A percentile compares a stretch with the other conserved stretches of the same genome.
phyloP scores from a whole-genome alignment of 768 basidiomycete genomes.

The Leucosporidium scottii region DNA sequence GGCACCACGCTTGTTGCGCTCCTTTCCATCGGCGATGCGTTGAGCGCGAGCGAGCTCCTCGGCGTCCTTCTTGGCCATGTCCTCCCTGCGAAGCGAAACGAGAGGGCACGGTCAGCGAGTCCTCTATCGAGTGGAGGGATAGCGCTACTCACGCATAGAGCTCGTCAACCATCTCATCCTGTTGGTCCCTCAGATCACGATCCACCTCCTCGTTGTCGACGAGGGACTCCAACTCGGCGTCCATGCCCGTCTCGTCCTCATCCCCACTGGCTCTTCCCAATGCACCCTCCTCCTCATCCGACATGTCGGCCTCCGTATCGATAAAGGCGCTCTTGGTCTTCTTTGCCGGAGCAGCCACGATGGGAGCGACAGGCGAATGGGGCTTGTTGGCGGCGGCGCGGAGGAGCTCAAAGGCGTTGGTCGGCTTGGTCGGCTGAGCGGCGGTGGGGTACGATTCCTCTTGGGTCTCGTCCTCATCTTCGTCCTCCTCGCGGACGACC shows the following conservation, averaged over 20 bases:
- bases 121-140: too few relatives aligned
- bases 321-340: constrained; percentile 10
- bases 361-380: too few relatives aligned
- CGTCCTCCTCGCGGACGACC: background rate
- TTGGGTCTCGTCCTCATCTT: background rate
- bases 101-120: background rate
- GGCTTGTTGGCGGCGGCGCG: background rate
- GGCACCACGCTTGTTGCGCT: constrained; percentile 18
- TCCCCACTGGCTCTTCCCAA: constrained; percentile 18
- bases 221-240: constrained; percentile 24
- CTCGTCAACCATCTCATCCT: constrained; percentile 4
- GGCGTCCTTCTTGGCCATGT: constrained; percentile 14
- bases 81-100: constrained; percentile 6
- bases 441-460: constrained; percentile 1
- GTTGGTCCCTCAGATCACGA: constrained; percentile 11
- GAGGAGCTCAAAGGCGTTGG: constrained; percentile 20
- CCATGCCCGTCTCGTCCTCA: constrained; percentile 13
- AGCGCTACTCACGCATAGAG: constrained; percentile 13
- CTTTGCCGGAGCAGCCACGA: background rate
- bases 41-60: constrained; percentile 11
- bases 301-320: constrained; percentile 17
- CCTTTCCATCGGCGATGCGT: constrained; percentile 23
- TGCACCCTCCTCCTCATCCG: constrained; percentile 22
- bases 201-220: constrained; percentile 24
- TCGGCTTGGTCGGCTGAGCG: constrained; percentile 5